Evolutionary conservation across 371 early-diverging fungal genomes (phyloP).

Genomic region (Rhizopus arrhizus): DNA sequence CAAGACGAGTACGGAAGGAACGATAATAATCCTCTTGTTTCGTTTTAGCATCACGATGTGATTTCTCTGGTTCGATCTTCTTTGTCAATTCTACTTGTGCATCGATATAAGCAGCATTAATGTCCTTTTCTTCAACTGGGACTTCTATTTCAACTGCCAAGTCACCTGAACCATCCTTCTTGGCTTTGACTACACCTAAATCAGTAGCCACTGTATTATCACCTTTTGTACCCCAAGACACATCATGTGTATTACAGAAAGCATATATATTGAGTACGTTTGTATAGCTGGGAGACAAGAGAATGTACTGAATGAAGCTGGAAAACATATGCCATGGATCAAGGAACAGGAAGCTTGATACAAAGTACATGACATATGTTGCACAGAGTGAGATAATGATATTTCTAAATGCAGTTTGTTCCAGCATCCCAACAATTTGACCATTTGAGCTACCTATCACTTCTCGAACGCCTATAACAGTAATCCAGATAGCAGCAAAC

Average conservation of each 20-base stretch:
- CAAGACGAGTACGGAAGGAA: slow-evolving; percentile 83
- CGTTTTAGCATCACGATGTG: slow-evolving; percentile 74
- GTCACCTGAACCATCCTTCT: slow-evolving; percentile 42
- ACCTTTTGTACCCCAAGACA: slow-evolving; percentile 61
- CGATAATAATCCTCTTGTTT: slow-evolving; percentile 91
- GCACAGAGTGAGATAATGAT: slow-evolving; percentile 62
- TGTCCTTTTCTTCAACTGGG: slow-evolving; percentile 76
- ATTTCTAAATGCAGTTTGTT: slow-evolving; percentile 51
- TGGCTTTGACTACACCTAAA: slow-evolving; percentile 50
- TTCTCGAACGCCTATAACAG: slow-evolving; percentile 41
- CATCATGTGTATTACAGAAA: slow-evolving; percentile 87
- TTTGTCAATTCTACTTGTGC: slow-evolving; percentile 59
- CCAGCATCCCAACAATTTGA: slow-evolving; percentile 28
- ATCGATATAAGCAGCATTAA: slow-evolving; percentile 77
- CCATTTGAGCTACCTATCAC: slow-evolving; percentile 30
- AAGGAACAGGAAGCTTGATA: slow-evolving; percentile 64
- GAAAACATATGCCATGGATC: slow-evolving; percentile 79
- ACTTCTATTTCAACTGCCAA: slow-evolving; percentile 63
- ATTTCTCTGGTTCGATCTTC: slow-evolving; percentile 53
- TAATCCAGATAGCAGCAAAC: slow-evolving; percentile 60
- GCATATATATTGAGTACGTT: slow-evolving; percentile 92
- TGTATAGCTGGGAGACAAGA: slow-evolving; percentile 84
- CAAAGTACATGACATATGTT: slow-evolving; percentile 69
- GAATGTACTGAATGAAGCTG: slow-evolving; percentile 65
- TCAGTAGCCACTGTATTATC: slow-evolving; percentile 45